These are phyloP conservation scores for Pseudognaphalium luteoalbum DNA, from an alignment of 129 eudicot species.

Conservation along the genomic window DNA sequence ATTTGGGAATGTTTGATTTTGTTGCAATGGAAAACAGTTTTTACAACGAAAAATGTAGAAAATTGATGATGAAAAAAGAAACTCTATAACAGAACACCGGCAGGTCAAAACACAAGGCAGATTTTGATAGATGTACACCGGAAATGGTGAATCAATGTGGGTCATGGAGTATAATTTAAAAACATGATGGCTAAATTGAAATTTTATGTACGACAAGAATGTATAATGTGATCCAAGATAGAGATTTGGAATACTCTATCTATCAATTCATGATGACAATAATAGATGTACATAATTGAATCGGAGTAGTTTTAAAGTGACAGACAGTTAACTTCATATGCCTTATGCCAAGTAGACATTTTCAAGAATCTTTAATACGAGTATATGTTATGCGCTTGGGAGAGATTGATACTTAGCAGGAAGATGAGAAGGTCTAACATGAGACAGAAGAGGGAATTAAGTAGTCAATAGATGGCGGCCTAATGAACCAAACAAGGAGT, in stretches of 20 bases:
- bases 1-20: no score
- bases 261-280: no score
- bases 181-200: no score
- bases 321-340: not conserved
- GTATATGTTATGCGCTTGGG: not conserved
- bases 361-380: not conserved
- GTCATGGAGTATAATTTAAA: no score
- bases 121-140: no score
- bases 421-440: constrained; percentile 34
- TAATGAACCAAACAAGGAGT: constrained; percentile 14
- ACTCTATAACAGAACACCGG: not conserved
- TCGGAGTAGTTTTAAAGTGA: not conserved
- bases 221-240: no score
- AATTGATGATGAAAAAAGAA: not conserved
- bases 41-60: not conserved
- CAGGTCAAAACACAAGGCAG: not conserved
- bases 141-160: no score
- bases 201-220: no score
- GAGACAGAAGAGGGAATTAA: constrained; percentile 22
- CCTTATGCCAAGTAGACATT: not conserved
- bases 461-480: constrained; percentile 23
- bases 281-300: not conserved
- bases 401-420: not conserved
- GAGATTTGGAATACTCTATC: no score
- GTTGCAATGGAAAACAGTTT: not conserved